Conservation (phyloP, 768 basidiomycete species). For the Lactarius deliciosus region DNA sequence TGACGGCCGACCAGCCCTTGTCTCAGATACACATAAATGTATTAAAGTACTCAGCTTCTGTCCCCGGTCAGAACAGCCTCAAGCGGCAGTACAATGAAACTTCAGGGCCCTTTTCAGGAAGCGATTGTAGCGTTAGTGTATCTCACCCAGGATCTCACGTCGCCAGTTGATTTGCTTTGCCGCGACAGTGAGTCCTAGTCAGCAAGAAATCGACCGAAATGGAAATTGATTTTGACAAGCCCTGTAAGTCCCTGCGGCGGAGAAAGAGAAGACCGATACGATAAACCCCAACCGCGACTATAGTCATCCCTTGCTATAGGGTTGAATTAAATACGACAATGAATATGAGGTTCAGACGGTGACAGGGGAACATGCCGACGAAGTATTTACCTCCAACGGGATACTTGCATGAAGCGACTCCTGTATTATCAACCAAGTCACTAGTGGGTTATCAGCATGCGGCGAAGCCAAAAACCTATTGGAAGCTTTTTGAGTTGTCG, state of each 20-base stretch:
- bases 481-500: conserved; percentile 1
- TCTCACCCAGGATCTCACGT: too few species aligned
- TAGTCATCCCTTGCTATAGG: background rate
- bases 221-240: background rate
- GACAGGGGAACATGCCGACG: background rate
- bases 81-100: too few species aligned
- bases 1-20: too few species aligned
- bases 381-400: background rate
- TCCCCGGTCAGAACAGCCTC: too few species aligned
- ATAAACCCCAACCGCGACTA: background rate
- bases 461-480: background rate
- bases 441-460: background rate
- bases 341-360: background rate
- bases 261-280: background rate
- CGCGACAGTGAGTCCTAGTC: conserved; percentile 12
- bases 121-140: too few species aligned
- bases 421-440: background rate
- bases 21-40: too few species aligned
- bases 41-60: too few species aligned
- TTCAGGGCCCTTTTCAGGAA: too few species aligned
- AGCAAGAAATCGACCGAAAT: background rate
- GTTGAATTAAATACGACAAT: background rate
- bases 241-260: background rate
- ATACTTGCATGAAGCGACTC: background rate
- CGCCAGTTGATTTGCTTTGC: background rate